Evolutionary conservation across 208 protist species (phyloP).

Genomic region (Crithidia thermophila): DNA sequence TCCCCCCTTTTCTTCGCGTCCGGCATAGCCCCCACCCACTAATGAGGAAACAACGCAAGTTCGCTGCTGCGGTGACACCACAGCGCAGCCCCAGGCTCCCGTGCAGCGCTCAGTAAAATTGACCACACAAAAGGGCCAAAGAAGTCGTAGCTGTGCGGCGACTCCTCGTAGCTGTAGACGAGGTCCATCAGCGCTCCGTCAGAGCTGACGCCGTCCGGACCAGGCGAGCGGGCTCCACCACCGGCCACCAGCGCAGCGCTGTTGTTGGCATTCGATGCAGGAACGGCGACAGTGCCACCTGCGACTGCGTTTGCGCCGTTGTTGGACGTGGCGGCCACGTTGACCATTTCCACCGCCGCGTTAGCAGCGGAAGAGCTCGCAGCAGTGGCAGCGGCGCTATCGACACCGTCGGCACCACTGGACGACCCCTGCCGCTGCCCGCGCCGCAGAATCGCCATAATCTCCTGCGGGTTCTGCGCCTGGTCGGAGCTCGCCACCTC

Average conservation of each 20-base stretch:
- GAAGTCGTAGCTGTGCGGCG: constrained; percentile 79
- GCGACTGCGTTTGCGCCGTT: too few species aligned
- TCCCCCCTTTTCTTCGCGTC: too few species aligned
- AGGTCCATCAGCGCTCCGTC: constrained; percentile 32
- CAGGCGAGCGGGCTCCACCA: neutral
- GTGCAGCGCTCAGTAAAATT: constrained; percentile 58
- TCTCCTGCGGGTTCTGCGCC: constrained; percentile 34
- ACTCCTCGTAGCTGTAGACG: constrained; percentile 83
- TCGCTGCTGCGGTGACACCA: constrained; percentile 47
- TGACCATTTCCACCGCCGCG: neutral
- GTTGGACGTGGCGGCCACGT: neutral
- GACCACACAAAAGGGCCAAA: constrained; percentile 87
- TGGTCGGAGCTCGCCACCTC: constrained; percentile 45
- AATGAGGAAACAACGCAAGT: constrained; percentile 56
- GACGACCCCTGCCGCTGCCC: constrained; percentile 21
- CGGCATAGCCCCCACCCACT: too few species aligned
- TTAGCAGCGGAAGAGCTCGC: neutral
- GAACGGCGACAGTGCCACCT: neutral
- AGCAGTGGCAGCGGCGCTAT: neutral
- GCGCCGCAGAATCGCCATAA: constrained; percentile 37
- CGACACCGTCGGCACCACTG: neutral
- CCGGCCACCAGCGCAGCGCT: too few species aligned
- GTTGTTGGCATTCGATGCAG: neutral
- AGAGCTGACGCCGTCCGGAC: neutral
- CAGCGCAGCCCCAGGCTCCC: constrained; percentile 58